Percentiles rank a stretch among this genome's conserved stretches.
Conservation (phyloP, 371 early-diverging fungal genomes). For the Saksenaea oblongispora region DNA sequence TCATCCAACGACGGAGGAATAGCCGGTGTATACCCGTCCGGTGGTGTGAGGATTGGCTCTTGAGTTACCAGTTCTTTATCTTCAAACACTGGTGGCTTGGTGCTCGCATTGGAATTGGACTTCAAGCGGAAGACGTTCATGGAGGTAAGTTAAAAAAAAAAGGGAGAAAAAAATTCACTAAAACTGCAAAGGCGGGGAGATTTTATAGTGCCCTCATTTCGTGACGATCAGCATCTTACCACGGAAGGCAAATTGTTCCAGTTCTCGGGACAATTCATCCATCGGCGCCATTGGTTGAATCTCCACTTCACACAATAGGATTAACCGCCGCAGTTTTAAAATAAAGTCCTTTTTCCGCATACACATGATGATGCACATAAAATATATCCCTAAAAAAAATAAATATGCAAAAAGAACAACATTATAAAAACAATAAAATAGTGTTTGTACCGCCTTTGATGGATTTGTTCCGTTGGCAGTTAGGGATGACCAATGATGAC, state of each 20-base stretch:
- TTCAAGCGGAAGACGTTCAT: slow-evolving; percentile 31
- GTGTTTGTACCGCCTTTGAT: too few relatives aligned
- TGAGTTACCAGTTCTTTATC: slow-evolving; percentile 33
- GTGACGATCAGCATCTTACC: background rate
- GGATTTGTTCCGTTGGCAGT: too few relatives aligned
- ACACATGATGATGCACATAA: too few relatives aligned
- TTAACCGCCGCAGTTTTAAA: too few relatives aligned
- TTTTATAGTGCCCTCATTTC: background rate
- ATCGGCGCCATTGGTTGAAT: background rate
- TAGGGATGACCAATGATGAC: too few relatives aligned
- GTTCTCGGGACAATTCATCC: background rate
- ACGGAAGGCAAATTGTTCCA: slow-evolving; percentile 4
- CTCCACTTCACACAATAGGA: background rate
- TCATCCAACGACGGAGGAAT: slow-evolving; percentile 35
- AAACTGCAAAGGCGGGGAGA: background rate
- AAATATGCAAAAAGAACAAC: background rate
- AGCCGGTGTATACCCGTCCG: slow-evolving; percentile 21
- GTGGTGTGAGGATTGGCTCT: slow-evolving; percentile 38
- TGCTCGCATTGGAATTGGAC: slow-evolving; percentile 11
- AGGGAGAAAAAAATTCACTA: background rate
- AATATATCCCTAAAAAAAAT: too few relatives aligned
- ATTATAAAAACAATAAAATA: too few relatives aligned
- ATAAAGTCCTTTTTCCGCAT: too few relatives aligned
- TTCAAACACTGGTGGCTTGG: slow-evolving; percentile 15
- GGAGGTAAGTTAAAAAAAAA: background rate